These are phyloP conservation scores for Colletotrichum euphorbiae DNA, from an alignment of 2,329 filamentous ascomycete genomes.

Conservation along the genomic window DNA sequence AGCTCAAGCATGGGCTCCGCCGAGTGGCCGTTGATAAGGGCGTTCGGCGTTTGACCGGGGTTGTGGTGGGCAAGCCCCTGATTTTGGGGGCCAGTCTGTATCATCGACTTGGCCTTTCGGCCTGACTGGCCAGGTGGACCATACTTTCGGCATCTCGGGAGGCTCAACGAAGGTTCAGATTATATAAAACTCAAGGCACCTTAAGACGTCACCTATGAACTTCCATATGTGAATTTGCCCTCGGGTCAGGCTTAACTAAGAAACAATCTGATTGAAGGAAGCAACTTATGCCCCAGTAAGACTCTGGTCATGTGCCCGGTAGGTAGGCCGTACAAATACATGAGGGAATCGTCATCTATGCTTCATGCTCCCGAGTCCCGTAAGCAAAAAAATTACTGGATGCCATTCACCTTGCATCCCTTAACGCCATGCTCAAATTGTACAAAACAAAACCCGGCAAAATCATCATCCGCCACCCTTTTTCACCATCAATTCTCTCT, in stretches of 20 bases:
- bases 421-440: conserved; percentile 38
- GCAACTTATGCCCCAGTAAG: neutral
- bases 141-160: neutral
- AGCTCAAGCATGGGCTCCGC: conserved; percentile 28
- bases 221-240: neutral
- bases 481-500: neutral
- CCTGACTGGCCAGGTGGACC: conserved; percentile 3
- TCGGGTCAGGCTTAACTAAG: neutral
- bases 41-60: conserved; percentile 1
- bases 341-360: conserved; percentile 21
- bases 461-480: neutral
- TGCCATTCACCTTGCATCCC: conserved; percentile 12
- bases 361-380: conserved; percentile 1
- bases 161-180: neutral
- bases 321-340: conserved; percentile 30
- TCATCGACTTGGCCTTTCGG: neutral
- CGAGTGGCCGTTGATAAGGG: conserved; percentile 26
- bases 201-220: neutral
- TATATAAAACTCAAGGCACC: neutral
- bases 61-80: neutral
- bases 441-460: conserved; percentile 1
- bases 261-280: conserved; percentile 27
- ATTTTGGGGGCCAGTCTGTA: neutral
- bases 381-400: neutral
- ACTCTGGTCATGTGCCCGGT: neutral